Conservation (phyloP, 1,139 yeast genomes). For the Pichiaceae sp. region DNA sequence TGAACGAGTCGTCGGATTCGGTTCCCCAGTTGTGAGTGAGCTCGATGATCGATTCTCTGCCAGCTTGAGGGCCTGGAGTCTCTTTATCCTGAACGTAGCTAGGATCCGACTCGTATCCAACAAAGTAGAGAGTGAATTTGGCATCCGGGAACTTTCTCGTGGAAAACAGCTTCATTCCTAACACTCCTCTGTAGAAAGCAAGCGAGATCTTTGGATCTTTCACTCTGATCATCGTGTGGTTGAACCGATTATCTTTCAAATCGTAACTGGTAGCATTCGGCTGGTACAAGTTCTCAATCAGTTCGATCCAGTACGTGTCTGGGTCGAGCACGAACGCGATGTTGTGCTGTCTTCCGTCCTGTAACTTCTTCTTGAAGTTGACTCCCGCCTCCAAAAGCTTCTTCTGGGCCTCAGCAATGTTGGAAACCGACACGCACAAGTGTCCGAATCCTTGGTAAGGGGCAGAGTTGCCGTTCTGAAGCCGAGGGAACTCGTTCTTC, state of each 20-base stretch:
- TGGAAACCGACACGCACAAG: conserved; percentile 79
- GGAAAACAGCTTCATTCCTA: conserved; percentile 71
- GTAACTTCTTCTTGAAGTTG: conserved; percentile 67
- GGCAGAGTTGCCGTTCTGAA: conserved; percentile 76
- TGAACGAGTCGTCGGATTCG: conserved; percentile 63
- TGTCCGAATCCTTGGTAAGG: conserved; percentile 93
- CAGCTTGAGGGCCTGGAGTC: conserved; percentile 26
- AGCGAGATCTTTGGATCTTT: conserved; percentile 75
- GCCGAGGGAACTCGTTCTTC: conserved; percentile 45
- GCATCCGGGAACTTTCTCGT: conserved; percentile 54
- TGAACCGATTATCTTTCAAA: conserved; percentile 50
- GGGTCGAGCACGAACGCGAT: conserved; percentile 95
- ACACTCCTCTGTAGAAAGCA: conserved; percentile 63
- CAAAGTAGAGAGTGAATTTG: conserved; percentile 75
- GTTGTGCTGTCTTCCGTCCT: conserved; percentile 86
- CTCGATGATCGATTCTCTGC: conserved; percentile 67
- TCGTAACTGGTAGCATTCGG: conserved; percentile 31
- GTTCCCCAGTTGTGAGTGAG: conserved; percentile 96
- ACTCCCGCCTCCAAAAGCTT: conserved; percentile 54
- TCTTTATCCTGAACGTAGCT: conserved; percentile 27
- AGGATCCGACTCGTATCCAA: conserved; percentile 51
- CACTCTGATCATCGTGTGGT: conserved; percentile 90
- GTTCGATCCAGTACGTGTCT: conserved; percentile 94
- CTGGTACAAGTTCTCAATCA: conserved; percentile 53
- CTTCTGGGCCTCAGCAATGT: conserved; percentile 56